Evolutionary conservation across 345 rosid species (phyloP), one percentile per base, ranked within the genome.

Genomic region (Salix udensis): DNA sequence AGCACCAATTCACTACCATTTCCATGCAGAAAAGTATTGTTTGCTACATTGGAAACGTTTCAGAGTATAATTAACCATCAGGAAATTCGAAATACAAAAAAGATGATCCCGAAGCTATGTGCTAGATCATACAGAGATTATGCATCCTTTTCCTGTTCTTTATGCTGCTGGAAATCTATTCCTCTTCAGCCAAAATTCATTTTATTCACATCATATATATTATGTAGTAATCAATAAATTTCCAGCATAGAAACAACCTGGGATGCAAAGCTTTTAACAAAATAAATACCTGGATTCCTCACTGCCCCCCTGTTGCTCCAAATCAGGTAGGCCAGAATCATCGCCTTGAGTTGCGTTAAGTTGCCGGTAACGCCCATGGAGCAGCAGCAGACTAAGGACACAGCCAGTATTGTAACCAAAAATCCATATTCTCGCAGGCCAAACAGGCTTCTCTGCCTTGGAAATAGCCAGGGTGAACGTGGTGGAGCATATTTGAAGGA

Each of bases 391-490:
- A 78, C 83, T 92, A 37, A 93, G 94, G 53, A 85, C 79, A 76
- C 95, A 92, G 5, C 97, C 99, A 39, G 92, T 79, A 79, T 92
- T 97, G 69, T 96, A 96, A 3, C 95, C 95, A 14, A 83, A 83
- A 60, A 96, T 90, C 98, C 98, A 96, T 70, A 92, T 83, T 82
- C 99, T 85, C 85, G 94, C 87, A 15, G 98, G 99, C 99, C 98
- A 94, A 77, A 91, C 84, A 6, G 99, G 94, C 55, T 67, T 94
- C 83, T 96, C 99, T 68, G 65, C 76, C 81, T 88, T 83, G 0
- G 98, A 91, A 73, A 94, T 67, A 42, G 89, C 87, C 76, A 96
- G 60, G 2, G 97, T 91, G 80, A 92, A 84, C 9, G 92, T 84
- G 77, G 83, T 93, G 44, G 89, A 79, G 71, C 78, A 67, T 71